phyloP scores from a whole-genome alignment of 306 rosid species.

The Ormosia semicastrata region DNA sequence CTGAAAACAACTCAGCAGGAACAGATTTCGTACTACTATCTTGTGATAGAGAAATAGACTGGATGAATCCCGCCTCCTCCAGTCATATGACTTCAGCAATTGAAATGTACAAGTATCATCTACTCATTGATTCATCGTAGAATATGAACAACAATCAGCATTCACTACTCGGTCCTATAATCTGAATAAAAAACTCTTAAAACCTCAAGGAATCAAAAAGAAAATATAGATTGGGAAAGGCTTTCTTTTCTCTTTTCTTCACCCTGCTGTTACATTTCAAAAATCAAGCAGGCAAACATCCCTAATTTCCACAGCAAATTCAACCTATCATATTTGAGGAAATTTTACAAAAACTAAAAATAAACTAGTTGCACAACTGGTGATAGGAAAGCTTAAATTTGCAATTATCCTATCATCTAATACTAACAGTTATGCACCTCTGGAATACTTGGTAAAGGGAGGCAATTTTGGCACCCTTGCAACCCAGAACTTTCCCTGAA shows the following conservation, averaged over 20 bases:
- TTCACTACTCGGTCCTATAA: background rate
- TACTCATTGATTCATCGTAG: background rate
- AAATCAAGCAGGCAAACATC: background rate
- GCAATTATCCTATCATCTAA: background rate
- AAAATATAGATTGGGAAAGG: background rate
- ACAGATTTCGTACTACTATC: background rate
- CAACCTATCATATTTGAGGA: background rate
- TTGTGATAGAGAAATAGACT: background rate
- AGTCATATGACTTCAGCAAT: background rate
- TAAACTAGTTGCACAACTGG: background rate
- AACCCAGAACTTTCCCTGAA: constrained; percentile 1
- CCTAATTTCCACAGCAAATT: background rate
- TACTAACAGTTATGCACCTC: constrained; percentile 22
- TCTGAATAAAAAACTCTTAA: background rate
- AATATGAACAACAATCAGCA: background rate
- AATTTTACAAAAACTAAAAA: background rate
- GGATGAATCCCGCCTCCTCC: background rate
- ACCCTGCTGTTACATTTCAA: background rate
- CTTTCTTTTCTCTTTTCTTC: background rate
- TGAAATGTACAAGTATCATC: background rate
- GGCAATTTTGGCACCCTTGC: constrained; percentile 31
- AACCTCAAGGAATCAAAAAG: background rate
- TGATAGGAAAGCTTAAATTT: background rate
- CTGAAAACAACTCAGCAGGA: background rate
- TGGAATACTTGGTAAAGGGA: constrained; percentile 34